These are phyloP conservation scores for Diplosphaera chodatii DNA, from an alignment of 139 green algal species.

Conservation along the genomic window DNA sequence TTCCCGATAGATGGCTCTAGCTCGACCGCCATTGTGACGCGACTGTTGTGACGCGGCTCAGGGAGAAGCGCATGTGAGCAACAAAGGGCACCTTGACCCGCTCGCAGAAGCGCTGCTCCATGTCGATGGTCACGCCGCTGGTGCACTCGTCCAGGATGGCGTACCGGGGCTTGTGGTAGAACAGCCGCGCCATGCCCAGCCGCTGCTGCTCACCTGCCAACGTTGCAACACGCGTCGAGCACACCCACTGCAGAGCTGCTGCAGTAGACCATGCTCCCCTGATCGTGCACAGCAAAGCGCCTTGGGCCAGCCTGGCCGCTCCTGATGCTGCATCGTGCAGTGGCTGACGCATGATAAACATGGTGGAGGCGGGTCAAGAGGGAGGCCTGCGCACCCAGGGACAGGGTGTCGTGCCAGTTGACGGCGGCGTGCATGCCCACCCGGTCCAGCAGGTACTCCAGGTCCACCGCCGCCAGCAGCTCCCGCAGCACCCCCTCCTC, in stretches of 20 bases:
- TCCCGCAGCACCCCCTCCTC: conserved; percentile 22
- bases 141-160: conserved; percentile 79
- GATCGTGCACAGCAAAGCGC: too few relatives aligned
- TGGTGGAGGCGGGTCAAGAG: too few relatives aligned
- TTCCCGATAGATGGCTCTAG: too few relatives aligned
- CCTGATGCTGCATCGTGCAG: too few relatives aligned
- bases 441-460: conserved; percentile 44
- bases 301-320: too few relatives aligned
- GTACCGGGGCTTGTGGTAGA: conserved; percentile 66
- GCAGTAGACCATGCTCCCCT: too few relatives aligned
- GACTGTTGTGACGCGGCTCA: too few relatives aligned
- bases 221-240: too few relatives aligned
- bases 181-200: conserved; percentile 68
- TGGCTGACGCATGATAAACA: too few relatives aligned
- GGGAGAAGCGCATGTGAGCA: too few relatives aligned
- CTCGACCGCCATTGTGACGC: too few relatives aligned
- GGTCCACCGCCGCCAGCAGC: conserved; percentile 54
- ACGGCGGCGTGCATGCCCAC: conserved; percentile 3
- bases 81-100: conserved; percentile 35
- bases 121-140: conserved; percentile 65
- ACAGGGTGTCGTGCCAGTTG: neutral
- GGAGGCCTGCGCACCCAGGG: neutral
- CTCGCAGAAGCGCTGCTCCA: conserved; percentile 68
- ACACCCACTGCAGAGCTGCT: too few relatives aligned
- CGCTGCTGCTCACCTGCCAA: conserved; percentile 61